Conservation (phyloP, 1,139 yeast genomes). For the Taphrina deformans region DNA sequence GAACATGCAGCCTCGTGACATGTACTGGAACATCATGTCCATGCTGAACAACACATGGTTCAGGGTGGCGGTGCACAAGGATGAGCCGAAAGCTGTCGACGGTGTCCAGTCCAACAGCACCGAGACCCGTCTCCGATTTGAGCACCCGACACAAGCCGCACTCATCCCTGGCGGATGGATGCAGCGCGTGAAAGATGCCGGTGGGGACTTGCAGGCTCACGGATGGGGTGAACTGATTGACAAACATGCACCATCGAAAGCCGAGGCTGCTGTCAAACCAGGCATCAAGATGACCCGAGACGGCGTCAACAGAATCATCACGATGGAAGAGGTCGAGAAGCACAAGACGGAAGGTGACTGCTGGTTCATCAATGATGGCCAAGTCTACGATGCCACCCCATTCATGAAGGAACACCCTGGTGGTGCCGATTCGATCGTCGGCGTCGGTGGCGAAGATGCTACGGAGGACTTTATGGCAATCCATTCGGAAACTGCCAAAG, state of each 20-base stretch:
- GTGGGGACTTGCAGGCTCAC: slow-evolving; percentile 44
- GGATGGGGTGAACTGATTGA: slow-evolving; percentile 45
- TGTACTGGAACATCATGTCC: slow-evolving; percentile 48
- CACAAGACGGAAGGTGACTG: slow-evolving; percentile 50
- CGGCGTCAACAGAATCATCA: slow-evolving; percentile 39
- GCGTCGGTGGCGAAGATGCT: slow-evolving; percentile 63
- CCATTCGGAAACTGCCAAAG: slow-evolving; percentile 44
- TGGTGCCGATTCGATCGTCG: slow-evolving; percentile 52
- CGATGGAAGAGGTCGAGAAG: slow-evolving; percentile 54
- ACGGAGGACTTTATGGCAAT: slow-evolving; percentile 53
- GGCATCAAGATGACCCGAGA: slow-evolving; percentile 38
- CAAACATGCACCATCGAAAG: slow-evolving; percentile 4
- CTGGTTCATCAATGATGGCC: slow-evolving; percentile 50
- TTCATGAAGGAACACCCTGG: slow-evolving; percentile 87
- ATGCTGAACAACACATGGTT: slow-evolving; percentile 49
- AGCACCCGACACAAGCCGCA: slow-evolving; percentile 45
- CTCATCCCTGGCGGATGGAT: slow-evolving; percentile 46
- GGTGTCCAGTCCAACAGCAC: slow-evolving; percentile 13
- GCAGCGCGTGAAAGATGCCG: slow-evolving; percentile 46
- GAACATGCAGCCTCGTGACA: slow-evolving; percentile 46
- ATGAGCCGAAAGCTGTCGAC: slow-evolving; percentile 22
- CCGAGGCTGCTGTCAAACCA: slow-evolving; percentile 12
- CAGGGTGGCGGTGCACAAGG: slow-evolving; percentile 44
- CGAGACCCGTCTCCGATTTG: slow-evolving; percentile 41
- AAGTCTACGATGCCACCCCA: slow-evolving; percentile 76